Evolutionary conservation across 169 alveolate species (phyloP), one percentile per base, ranked within the genome.

Genomic region (Cryptosporidium ryanae): DNA sequence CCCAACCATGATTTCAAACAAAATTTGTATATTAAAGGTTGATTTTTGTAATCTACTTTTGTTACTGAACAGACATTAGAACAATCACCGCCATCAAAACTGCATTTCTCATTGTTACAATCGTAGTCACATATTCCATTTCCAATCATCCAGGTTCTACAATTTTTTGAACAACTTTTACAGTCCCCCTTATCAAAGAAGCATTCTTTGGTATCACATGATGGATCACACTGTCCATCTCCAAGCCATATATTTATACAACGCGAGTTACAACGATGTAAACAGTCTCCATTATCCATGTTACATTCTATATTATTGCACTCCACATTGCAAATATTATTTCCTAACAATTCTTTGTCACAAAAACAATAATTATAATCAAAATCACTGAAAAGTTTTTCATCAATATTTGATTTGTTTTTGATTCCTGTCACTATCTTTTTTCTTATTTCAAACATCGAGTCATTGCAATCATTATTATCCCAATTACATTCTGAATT

Each of bases 191-290:
- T 91, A 49, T 91, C 94, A 61, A 68, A 91, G 66, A 50, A 65
- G 67, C 94, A 91, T 25, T 82, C 92, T 50, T 64, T 68, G 27
- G 82, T 67, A 66, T 91, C 91, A 81, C 94, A 91, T n/a, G 61
- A 84, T 21, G 90, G 84, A 71, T 91, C 94, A 43, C 94, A 91
- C 90, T 92, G 91, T n/a, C 93, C 93, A 70, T 91, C 94, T 15
- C 91, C 93, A 59, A 89, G 87, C 94, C 94, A 91, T 21, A 48
- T 61, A 27, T 59, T 76, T 44, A 76, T 76, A 55, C 87, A 76
- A 18, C 70, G 76, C 48, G 93, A 91, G n/a, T 91, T 82, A 38
- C 91, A 90, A 32, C 84, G 82, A 76, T 82, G 90, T 18, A 68
- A 17, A 64, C 91, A 83, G 18, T 83, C 90, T 55, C 90, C 90